Conservation (phyloP, 306 rosid species). For the Oemleria cerasiformis region DNA sequence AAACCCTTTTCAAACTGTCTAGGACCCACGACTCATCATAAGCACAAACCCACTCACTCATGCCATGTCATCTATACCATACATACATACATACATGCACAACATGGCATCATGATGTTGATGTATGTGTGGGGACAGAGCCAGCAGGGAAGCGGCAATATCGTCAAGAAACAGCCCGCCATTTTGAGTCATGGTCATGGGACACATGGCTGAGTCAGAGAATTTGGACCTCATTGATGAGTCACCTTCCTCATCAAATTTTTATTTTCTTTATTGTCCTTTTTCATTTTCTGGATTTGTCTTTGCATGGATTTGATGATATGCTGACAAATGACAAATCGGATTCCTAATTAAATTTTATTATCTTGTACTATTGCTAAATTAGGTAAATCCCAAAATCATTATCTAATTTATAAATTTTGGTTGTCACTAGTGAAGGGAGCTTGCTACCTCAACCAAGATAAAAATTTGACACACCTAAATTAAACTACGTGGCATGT, state of each 20-base stretch:
- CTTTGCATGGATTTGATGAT: not conserved
- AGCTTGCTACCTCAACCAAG: not conserved
- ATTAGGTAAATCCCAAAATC: conserved; percentile 6
- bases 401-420: not conserved
- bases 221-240: conserved; percentile 40
- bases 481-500: not conserved
- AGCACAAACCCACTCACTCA: not conserved
- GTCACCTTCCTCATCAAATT: conserved; percentile 25
- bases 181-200: conserved; percentile 41
- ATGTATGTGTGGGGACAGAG: not conserved
- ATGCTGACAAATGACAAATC: conserved; percentile 14
- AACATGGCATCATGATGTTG: not conserved
- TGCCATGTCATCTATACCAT: not conserved
- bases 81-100: conserved; percentile 7
- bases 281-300: not conserved
- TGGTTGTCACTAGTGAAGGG: conserved; percentile 6
- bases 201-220: conserved; percentile 57
- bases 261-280: not conserved
- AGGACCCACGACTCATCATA: not conserved
- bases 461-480: not conserved
- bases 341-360: conserved; percentile 3
- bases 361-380: conserved; percentile 15
- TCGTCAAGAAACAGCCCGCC: conserved; percentile 12
- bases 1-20: conserved; percentile 31
- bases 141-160: not conserved